phyloP scores from a whole-genome alignment of 163 green algal genomes.

The Scenedesmus sp. region DNA sequence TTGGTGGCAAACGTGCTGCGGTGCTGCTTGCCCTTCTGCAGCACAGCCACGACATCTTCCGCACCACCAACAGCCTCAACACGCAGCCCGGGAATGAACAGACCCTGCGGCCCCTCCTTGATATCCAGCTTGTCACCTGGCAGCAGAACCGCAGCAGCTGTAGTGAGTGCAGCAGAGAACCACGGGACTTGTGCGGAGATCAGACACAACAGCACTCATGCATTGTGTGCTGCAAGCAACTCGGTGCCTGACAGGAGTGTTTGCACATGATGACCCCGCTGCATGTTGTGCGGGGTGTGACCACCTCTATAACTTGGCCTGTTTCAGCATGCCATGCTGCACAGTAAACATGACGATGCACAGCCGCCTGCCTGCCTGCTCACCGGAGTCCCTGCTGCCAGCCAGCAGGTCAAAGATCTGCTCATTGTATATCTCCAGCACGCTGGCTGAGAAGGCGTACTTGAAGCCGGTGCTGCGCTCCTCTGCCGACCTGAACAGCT shows the following conservation, averaged over 20 bases:
- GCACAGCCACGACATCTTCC: slow-evolving; percentile 63
- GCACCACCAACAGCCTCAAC: slow-evolving; percentile 60
- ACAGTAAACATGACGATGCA: too few relatives aligned
- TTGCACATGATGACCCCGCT: too few relatives aligned
- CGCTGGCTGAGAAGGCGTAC: slow-evolving; percentile 64
- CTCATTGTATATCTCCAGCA: slow-evolving; percentile 85
- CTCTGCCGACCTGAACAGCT: slow-evolving; percentile 72
- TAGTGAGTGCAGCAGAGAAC: too few relatives aligned
- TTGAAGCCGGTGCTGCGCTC: slow-evolving; percentile 57
- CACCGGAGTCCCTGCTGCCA: slow-evolving; percentile 59
- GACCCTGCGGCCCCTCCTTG: slow-evolving; percentile 69
- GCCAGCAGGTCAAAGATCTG: slow-evolving; percentile 76
- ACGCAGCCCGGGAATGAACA: slow-evolving; percentile 68
- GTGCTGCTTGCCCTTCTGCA: slow-evolving; percentile 69
- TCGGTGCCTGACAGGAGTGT: too few relatives aligned
- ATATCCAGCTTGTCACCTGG: slow-evolving; percentile 75
- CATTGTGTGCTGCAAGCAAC: too few relatives aligned
- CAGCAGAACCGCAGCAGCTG: neutral
- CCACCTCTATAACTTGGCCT: too few relatives aligned
- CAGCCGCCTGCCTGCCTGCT: neutral
- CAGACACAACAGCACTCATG: too few relatives aligned
- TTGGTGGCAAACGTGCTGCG: slow-evolving; percentile 82
- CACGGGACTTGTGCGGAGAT: neutral
- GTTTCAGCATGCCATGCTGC: neutral
- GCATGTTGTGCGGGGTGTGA: too few relatives aligned